These are phyloP conservation scores for Phialophora chinensis DNA, from an alignment of 2,329 filamentous ascomycete species.

Conservation along the genomic window DNA sequence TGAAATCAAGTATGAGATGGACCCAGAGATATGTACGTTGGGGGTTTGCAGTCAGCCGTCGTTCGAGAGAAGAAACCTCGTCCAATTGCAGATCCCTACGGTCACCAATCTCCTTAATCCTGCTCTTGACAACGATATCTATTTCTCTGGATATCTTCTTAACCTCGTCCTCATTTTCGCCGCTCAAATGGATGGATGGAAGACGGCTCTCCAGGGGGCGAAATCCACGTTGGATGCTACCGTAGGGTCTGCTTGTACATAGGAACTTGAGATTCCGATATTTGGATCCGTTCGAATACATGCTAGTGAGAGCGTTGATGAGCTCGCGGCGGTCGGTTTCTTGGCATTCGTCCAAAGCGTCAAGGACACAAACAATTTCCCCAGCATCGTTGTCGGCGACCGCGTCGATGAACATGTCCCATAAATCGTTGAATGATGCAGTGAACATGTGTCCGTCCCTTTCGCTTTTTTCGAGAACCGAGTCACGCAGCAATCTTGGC, in stretches of 20 bases:
- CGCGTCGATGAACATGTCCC: constrained; percentile 17
- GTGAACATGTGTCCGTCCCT: constrained; percentile 12
- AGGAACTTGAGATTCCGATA: constrained; percentile 35
- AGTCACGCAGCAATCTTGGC: constrained; percentile 38
- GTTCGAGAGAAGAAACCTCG: constrained; percentile 1
- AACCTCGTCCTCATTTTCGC: constrained; percentile 32
- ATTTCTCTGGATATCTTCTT: constrained; percentile 37
- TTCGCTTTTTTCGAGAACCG: constrained; percentile 14
- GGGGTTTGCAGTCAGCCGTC: constrained; percentile 22
- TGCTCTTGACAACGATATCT: constrained; percentile 34
- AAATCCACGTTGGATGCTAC: constrained; percentile 37
- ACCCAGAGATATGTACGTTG: constrained; percentile 44
- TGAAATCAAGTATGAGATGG: constrained; percentile 23
- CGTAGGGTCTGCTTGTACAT: constrained; percentile 44
- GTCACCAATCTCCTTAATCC: constrained; percentile 27
- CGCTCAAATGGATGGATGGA: constrained; percentile 30
- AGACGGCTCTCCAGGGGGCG: constrained; percentile 4
- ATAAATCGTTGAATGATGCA: constrained; percentile 15
- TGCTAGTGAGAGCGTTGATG: constrained; percentile 12
- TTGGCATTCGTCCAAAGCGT: constrained; percentile 33
- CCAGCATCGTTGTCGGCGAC: constrained; percentile 10
- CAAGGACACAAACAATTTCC: constrained; percentile 23
- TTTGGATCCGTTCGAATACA: constrained; percentile 6
- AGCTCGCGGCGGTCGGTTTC: constrained; percentile 14
- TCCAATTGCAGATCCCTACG: neutral